Percentiles rank a stretch among this genome's conserved stretches.
phyloP scores from a whole-genome alignment of 306 rosid genomes.

The Rosa rugosa region DNA sequence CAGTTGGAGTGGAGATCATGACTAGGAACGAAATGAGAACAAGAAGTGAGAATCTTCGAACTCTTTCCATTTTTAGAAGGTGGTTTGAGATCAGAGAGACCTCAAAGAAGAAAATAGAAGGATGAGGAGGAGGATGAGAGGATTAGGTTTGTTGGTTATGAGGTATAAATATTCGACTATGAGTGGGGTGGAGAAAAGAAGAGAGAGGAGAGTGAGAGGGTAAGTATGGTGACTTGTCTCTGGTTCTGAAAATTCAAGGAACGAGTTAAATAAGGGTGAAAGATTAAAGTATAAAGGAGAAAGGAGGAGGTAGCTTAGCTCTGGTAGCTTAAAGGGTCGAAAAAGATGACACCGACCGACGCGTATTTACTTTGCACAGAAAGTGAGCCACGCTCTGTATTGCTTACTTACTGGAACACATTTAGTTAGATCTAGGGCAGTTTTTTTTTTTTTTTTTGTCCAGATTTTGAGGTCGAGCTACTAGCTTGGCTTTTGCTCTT shows the following conservation, averaged over 20 bases:
- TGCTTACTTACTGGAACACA: slow-evolving; percentile 4
- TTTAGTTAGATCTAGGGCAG: background rate
- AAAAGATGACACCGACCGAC: background rate
- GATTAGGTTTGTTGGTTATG: background rate
- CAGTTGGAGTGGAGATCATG: background rate
- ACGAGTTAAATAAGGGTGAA: background rate
- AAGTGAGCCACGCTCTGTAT: background rate
- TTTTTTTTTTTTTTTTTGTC: background rate
- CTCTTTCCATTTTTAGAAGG: slow-evolving; percentile 35
- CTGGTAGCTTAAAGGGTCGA: background rate
- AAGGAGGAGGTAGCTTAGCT: background rate
- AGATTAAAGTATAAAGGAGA: background rate
- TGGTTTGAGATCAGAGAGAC: background rate
- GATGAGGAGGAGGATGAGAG: background rate
- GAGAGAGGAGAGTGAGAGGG: background rate
- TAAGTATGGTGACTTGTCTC: background rate
- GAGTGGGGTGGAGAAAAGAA: background rate
- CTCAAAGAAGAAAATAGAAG: too few relatives aligned
- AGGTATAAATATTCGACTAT: background rate
- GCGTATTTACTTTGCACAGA: slow-evolving; percentile 8
- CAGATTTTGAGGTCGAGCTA: background rate
- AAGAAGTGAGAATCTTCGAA: background rate
- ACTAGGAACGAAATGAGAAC: slow-evolving; percentile 8
- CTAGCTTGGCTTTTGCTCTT: background rate
- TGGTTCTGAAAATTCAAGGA: background rate